Conservation (phyloP, 176 grass and related monocot genomes). For the Triticum monococcum region DNA sequence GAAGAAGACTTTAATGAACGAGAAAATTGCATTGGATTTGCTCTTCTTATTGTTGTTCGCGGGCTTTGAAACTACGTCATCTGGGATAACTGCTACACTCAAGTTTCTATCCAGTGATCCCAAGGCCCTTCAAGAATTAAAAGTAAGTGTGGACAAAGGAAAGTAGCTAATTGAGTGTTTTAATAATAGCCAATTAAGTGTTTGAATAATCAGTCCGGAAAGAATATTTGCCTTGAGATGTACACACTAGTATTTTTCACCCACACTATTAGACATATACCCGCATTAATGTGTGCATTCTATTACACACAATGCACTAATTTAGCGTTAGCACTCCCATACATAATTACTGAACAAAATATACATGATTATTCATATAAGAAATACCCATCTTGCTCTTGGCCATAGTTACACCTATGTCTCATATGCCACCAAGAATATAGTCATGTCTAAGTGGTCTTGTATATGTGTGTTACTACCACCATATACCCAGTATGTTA, state of each 20-base stretch:
- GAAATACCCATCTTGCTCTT: no score
- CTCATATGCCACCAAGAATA: no score
- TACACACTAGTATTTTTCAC: neutral
- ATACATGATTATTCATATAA: neutral
- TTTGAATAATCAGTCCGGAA: no score
- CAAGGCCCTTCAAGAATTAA: constrained; percentile 41
- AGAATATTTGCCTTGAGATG: neutral
- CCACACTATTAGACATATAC: neutral
- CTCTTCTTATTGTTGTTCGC: constrained; percentile 50
- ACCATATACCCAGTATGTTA: no score
- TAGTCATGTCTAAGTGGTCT: no score
- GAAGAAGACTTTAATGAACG: constrained; percentile 22
- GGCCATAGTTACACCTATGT: neutral
- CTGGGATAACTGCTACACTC: constrained; percentile 31
- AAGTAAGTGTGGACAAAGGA: constrained; percentile 13
- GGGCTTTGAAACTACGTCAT: constrained; percentile 54
- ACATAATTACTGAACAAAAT: neutral
- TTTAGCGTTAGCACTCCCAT: no score
- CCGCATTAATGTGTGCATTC: neutral
- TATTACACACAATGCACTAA: neutral
- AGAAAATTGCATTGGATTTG: constrained; percentile 43
- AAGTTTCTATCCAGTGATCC: constrained; percentile 48
- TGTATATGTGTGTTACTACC: no score
- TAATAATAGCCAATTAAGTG: neutral
- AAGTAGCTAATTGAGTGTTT: neutral